phyloP scores from a whole-genome alignment of 2,329 filamentous ascomycete genomes.

The Trichoderma sp. region DNA sequence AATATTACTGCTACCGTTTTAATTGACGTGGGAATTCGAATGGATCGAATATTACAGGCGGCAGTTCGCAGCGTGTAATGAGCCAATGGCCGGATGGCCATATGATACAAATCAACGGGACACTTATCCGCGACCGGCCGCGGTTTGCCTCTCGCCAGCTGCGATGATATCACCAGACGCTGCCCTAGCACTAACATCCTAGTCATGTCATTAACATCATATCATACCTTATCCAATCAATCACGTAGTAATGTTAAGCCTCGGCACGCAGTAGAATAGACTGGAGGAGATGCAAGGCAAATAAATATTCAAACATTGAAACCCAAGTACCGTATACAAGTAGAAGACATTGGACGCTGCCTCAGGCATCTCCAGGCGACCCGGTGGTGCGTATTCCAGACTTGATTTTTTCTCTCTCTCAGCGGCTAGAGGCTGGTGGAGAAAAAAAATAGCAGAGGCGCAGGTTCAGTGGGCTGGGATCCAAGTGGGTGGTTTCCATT shows the following conservation, averaged over 20 bases:
- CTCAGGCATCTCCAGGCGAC: slow-evolving; percentile 12
- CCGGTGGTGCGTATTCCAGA: neutral
- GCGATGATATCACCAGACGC: neutral
- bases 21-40: neutral
- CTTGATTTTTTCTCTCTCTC: slow-evolving; percentile 12
- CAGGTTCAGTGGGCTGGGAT: slow-evolving; percentile 11
- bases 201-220: neutral
- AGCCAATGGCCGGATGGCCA: neutral
- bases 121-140: neutral
- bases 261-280: neutral
- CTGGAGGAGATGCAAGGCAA: neutral
- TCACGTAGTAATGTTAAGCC: neutral
- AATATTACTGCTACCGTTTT: neutral
- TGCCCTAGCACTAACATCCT: neutral
- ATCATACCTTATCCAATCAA: neutral
- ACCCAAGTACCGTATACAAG: neutral
- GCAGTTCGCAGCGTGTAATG: neutral
- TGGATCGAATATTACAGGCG: neutral
- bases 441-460: neutral
- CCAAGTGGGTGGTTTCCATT: slow-evolving; percentile 1
- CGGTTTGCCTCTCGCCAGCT: neutral
- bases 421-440: slow-evolving; percentile 12
- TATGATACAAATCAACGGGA: neutral
- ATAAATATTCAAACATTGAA: neutral
- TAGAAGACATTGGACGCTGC: neutral